These are phyloP conservation scores for Sporothrix dimorphospora DNA, from an alignment of 2,329 filamentous ascomycete species.

Conservation along the genomic window DNA sequence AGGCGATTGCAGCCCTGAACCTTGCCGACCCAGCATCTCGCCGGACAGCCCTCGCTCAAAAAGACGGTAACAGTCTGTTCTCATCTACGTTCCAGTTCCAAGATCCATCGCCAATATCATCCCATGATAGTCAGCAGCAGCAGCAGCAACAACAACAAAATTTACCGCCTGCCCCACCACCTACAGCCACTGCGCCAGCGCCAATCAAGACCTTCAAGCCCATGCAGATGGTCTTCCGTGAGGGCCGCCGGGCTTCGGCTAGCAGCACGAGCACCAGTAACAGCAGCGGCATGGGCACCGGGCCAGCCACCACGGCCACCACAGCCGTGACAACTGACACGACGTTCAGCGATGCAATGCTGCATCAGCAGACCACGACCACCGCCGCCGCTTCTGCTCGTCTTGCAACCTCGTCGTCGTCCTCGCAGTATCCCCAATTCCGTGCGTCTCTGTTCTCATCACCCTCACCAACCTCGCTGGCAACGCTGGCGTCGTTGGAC, in stretches of 20 bases:
- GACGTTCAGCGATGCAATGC: neutral
- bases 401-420: neutral
- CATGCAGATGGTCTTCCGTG: constrained; percentile 33
- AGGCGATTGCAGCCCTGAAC: neutral
- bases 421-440: neutral
- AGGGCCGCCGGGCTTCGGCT: constrained; percentile 24
- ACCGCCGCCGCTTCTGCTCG: neutral
- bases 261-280: constrained; percentile 27
- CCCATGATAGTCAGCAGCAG: neutral
- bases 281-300: constrained; percentile 13
- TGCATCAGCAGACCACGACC: neutral
- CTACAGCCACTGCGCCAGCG: neutral
- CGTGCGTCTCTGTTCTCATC: neutral
- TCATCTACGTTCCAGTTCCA: constrained; percentile 3
- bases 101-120: neutral
- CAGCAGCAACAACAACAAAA: neutral
- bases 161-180: neutral
- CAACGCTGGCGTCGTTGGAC: neutral
- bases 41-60: neutral
- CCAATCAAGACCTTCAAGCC: constrained; percentile 28
- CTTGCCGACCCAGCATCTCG: neutral
- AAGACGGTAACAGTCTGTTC: neutral
- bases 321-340: neutral
- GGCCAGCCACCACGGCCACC: neutral
- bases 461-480: neutral